A percentile compares a stretch with the other conserved stretches of the same genome.
Evolutionary conservation across 2,329 filamentous ascomycete genomes (phyloP).

Genomic region (Aaosphaeria pasadenensis): DNA sequence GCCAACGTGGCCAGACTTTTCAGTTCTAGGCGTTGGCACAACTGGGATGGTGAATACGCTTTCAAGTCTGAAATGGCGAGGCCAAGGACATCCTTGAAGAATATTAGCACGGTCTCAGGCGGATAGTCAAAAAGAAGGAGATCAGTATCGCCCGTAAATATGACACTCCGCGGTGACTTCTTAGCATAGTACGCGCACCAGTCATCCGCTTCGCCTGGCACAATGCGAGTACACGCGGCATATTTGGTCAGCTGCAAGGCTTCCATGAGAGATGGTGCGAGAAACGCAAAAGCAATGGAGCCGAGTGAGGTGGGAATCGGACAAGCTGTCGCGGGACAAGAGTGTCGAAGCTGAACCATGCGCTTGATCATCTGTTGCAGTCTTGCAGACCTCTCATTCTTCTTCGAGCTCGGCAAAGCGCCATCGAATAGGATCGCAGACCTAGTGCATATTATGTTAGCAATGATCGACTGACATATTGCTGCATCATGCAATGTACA

Average conservation of each 20-base stretch:
- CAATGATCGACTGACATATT: conserved; percentile 12
- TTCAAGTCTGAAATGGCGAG: conserved; percentile 31
- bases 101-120: conserved; percentile 58
- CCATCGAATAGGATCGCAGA: conserved; percentile 82
- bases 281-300: conserved; percentile 59
- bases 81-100: conserved; percentile 63
- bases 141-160: conserved; percentile 84
- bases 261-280: conserved; percentile 76
- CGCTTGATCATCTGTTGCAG: conserved; percentile 57
- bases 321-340: conserved; percentile 19
- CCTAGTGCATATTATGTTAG: conserved; percentile 17
- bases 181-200: conserved; percentile 69
- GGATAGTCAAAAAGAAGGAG: conserved; percentile 73
- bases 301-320: conserved; percentile 26
- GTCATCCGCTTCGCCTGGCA: conserved; percentile 81
- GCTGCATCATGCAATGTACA: conserved; percentile 10
- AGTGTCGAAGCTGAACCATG: conserved; percentile 50
- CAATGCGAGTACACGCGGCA: conserved; percentile 53
- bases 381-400: conserved; percentile 58
- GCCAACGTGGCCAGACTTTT: conserved; percentile 38
- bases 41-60: conserved; percentile 41
- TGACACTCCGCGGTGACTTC: conserved; percentile 56
- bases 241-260: conserved; percentile 50
- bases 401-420: conserved; percentile 67
- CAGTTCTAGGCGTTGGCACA: conserved; percentile 48